Evolutionary conservation across 305 asterid species (phyloP), one percentile per base, ranked within the genome.

Genomic region (Fraxinus floribunda): DNA sequence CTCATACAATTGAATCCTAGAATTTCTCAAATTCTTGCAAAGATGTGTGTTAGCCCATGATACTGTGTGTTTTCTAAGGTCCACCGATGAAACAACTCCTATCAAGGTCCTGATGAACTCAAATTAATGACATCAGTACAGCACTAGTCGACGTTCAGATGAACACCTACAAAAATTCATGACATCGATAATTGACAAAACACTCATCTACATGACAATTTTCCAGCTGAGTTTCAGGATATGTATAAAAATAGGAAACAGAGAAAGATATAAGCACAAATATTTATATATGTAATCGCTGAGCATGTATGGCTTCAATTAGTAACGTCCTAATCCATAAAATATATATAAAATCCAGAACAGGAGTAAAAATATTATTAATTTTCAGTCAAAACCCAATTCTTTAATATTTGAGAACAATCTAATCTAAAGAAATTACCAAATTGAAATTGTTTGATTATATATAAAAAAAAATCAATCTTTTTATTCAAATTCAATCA

Each of bases 401-500:
- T 81, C 73, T 86, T 87, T 87, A 90, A 88, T 88, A 81, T 57
- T 32, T 68, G 32, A 62, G 83, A 84, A 60, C 24, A 82, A 75
- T 70, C 24, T 80, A 85, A 85, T 66, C 85, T 86, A 80, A 81
- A 76, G 86, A 75, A 80, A 83, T 68, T 78, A 82, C 78, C 91
- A 89, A 94, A 80, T 89, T 86, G 88, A 82, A 82, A 82, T 88
- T 85, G 80, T 87, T 87, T 88, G 85, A 78, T 78, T 76, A 71
- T 30, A 72, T 78, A 34, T 78, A 86, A 1, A 55, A 1, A 1
- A 49, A 15, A 89, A 76, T 66, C 83, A 46, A 85, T 79, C 84
- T 86, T 89, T 46, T 78, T 68, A 29, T 72, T 73, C 86, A 90
- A 84, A 86, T 41, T 76, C 91, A 93, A 93, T 94, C 92, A 92